Percentiles rank a stretch among this genome's conserved stretches.
phyloP scores from a whole-genome alignment of 192 early-diverging fungal species.

The Glomus cerebriforme region DNA sequence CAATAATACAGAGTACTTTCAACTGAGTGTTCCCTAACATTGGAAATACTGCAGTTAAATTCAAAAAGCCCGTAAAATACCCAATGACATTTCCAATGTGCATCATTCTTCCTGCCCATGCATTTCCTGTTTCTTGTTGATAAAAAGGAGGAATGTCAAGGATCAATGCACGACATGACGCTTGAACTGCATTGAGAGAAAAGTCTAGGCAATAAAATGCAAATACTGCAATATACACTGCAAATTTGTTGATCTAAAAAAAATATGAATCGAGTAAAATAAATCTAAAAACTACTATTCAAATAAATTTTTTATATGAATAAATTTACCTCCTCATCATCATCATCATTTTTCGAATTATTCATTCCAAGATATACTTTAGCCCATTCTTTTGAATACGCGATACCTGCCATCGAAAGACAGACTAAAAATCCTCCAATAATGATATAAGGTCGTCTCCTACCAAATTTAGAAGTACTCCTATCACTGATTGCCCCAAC shows the following conservation, averaged over 20 bases:
- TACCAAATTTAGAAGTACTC: slow-evolving; percentile 69
- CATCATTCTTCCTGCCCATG: slow-evolving; percentile 86
- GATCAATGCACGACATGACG: slow-evolving; percentile 80
- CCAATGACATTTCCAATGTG: slow-evolving; percentile 82
- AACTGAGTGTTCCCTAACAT: slow-evolving; percentile 75
- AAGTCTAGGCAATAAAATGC: slow-evolving; percentile 94
- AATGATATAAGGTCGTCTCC: slow-evolving; percentile 84
- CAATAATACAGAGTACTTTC: slow-evolving; percentile 77
- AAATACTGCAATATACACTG: slow-evolving; percentile 72
- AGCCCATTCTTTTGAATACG: slow-evolving; percentile 73
- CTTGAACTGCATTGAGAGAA: slow-evolving; percentile 87
- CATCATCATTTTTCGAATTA: not conserved
- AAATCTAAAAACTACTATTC: not conserved
- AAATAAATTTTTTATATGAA: slow-evolving; percentile 1
- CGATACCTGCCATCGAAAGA: slow-evolving; percentile 70
- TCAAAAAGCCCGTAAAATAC: slow-evolving; percentile 81
- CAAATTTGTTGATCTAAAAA: slow-evolving; percentile 41
- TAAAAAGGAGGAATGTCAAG: slow-evolving; percentile 78
- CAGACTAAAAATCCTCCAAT: slow-evolving; percentile 62
- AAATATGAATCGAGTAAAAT: slow-evolving; percentile 10
- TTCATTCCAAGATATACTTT: slow-evolving; percentile 16
- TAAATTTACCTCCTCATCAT: slow-evolving; percentile 15
- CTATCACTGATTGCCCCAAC: slow-evolving; percentile 85
- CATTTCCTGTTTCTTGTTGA: slow-evolving; percentile 81
- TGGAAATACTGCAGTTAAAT: slow-evolving; percentile 69